Percentiles rank a stretch among this genome's conserved stretches.
Evolutionary conservation across 2,329 filamentous ascomycete species (phyloP).

Genomic region (Epichloe uncinata): DNA sequence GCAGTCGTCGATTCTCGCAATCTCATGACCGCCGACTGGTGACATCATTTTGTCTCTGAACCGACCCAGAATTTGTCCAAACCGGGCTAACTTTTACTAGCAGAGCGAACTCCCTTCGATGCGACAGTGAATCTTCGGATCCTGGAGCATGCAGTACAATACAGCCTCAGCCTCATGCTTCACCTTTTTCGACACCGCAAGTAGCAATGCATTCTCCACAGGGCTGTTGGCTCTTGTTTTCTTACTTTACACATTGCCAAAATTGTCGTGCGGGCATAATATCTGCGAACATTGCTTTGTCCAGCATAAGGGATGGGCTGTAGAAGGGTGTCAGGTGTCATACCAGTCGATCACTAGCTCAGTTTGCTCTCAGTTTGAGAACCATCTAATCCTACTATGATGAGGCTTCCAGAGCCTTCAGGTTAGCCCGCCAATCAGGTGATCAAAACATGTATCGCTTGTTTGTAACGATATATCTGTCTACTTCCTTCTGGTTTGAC

Average conservation of each 20-base stretch:
- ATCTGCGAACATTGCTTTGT: not conserved
- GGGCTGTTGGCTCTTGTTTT: no score
- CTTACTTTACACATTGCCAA: not conserved
- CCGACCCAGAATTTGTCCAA: not conserved
- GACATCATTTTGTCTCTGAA: not conserved
- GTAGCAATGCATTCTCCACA: no score
- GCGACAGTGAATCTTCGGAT: not conserved
- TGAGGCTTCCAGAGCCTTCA: not conserved
- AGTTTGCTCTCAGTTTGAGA: not conserved
- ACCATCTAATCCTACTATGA: not conserved
- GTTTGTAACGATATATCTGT: not conserved
- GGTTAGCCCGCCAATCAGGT: not conserved
- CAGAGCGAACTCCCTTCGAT: not conserved
- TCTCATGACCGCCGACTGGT: not conserved
- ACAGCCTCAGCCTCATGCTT: no score
- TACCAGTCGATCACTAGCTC: not conserved
- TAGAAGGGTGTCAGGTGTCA: not conserved
- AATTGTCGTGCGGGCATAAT: not conserved
- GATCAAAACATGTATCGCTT: not conserved
- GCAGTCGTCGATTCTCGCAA: not conserved
- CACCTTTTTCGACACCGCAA: no score
- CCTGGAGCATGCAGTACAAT: no score
- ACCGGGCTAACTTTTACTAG: no score
- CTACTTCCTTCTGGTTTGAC: not conserved
- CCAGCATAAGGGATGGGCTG: not conserved